Evolutionary conservation across 768 basidiomycete genomes (phyloP).

Genomic region (Artomyces pyxidatus): DNA sequence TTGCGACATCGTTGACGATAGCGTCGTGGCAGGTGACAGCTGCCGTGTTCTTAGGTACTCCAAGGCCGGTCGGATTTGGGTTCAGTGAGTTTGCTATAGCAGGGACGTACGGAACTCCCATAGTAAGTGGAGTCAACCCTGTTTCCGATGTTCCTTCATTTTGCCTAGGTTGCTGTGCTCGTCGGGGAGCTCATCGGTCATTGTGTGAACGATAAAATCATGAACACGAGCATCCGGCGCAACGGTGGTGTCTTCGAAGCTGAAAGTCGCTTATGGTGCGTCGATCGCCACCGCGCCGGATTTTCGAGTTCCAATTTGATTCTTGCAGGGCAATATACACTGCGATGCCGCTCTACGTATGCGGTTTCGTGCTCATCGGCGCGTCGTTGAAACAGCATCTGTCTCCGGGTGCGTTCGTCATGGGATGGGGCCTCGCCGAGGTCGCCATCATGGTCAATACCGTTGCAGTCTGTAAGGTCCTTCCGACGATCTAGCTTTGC

Average conservation of each 20-base stretch:
- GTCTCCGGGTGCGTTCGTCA: constrained; percentile 40
- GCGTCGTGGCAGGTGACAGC: constrained; percentile 43
- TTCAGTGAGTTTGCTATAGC: constrained; percentile 41
- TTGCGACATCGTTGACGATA: constrained; percentile 35
- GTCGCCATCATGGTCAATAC: constrained; percentile 50
- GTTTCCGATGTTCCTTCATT: not conserved
- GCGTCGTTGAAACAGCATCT: constrained; percentile 45
- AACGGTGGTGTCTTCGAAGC: constrained; percentile 45
- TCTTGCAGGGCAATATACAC: constrained; percentile 46
- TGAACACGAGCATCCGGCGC: constrained; percentile 32
- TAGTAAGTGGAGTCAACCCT: constrained; percentile 32
- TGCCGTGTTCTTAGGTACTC: constrained; percentile 51
- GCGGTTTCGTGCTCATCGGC: constrained; percentile 51
- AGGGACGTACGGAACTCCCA: constrained; percentile 44
- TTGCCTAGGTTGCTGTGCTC: constrained; percentile 32
- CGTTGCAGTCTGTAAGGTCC: constrained; percentile 46
- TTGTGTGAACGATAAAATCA: constrained; percentile 41
- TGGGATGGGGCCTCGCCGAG: constrained; percentile 61
- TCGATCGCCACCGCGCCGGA: not conserved
- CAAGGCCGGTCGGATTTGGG: constrained; percentile 44
- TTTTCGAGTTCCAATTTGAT: not conserved
- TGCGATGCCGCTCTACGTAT: constrained; percentile 49
- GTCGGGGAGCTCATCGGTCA: constrained; percentile 43
- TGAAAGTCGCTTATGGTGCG: constrained; percentile 49
- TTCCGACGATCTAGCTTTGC: constrained; percentile 13